These are phyloP conservation scores for Arachis hypogaea DNA, from an alignment of 306 rosid genomes.

Conservation along the genomic window DNA sequence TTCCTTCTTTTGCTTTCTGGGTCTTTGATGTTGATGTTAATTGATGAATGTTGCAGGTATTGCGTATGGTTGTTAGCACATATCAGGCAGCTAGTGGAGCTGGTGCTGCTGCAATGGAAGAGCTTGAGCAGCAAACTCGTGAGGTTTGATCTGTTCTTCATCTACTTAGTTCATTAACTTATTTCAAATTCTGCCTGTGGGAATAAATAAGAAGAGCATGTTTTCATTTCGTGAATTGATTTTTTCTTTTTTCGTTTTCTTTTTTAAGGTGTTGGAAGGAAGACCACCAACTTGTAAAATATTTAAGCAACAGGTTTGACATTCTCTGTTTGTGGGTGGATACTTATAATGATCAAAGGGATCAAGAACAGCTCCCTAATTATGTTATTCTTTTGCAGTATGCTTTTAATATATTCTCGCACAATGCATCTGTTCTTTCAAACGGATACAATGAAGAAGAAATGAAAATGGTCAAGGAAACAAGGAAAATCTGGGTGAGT, in stretches of 20 bases:
- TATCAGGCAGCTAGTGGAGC: constrained; percentile 99
- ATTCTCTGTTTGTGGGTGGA: not conserved
- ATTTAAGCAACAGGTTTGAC: constrained; percentile 79
- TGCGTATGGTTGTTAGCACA: constrained; percentile 94
- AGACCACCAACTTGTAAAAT: constrained; percentile 80
- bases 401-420: constrained; percentile 95
- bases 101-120: constrained; percentile 99
- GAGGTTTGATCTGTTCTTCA: constrained; percentile 59
- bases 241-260: constrained; percentile 27
- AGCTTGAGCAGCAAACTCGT: constrained; percentile 91
- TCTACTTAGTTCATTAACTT: constrained; percentile 2
- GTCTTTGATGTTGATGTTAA: not conserved
- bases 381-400: constrained; percentile 63
- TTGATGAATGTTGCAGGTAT: constrained; percentile 61
- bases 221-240: constrained; percentile 25
- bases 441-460: constrained; percentile 99
- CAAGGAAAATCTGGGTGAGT: constrained; percentile 91
- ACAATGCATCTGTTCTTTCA: constrained; percentile 78
- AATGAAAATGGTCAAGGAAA: constrained; percentile 96
- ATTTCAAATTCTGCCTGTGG: not conserved
- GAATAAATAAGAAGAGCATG: not conserved
- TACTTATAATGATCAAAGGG: not conserved
- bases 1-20: not conserved
- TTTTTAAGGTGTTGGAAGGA: constrained; percentile 74
- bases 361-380: constrained; percentile 31